Base-by-base conservation (phyloP, 1,139 yeast genomes). In the Pichia sp. region DNA sequence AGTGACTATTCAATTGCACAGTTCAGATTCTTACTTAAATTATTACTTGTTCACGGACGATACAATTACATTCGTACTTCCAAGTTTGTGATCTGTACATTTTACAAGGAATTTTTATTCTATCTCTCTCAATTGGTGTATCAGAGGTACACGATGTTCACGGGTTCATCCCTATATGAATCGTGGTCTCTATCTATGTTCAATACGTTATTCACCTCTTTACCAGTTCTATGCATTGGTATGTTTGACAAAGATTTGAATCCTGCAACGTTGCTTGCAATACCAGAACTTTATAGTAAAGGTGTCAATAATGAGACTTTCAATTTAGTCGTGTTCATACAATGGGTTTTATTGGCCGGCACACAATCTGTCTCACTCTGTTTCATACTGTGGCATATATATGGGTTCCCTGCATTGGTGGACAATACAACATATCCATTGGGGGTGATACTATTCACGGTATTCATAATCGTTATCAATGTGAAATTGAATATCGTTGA, bases 121-220 rank as follows among this genome's bases (percentile, higher is more conserved):
- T 93, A 88, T 53, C 63, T 91, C 53, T 78, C 96, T 0, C 98
- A 91, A 60, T 77, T 85, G 22, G 72, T 87, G 25, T 93, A 76
- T 58, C 99, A 93, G 58, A 65, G 95, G 41, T 76, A 81, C 53
- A 80, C 95, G 0, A 65, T 87, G 63, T 93, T 85, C 58, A 85
- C 97, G 0, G 98, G 98, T 3, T 79, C 96, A 0, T 86, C 96
- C 0, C 62, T 88, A 50, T 91, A 86, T 56, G 98, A 93, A 56
- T 80, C 88, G 35, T 88, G 97, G 96, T 88, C 97, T 1, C 67
- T 91, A 45, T 84, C 97, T 1, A 87, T 93, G 96, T 93, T 84
- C 63, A 93, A 91, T 57, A 91, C 98, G 0, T 67, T 93, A 45
- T 93, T 93, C 62, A 91, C 98, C 0, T 85, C 96, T 0, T 65